A percentile compares a stretch with the other conserved stretches of the same genome.
Conservation (phyloP, 2,329 filamentous ascomycete species). For the Rhynchosporium secalis region DNA sequence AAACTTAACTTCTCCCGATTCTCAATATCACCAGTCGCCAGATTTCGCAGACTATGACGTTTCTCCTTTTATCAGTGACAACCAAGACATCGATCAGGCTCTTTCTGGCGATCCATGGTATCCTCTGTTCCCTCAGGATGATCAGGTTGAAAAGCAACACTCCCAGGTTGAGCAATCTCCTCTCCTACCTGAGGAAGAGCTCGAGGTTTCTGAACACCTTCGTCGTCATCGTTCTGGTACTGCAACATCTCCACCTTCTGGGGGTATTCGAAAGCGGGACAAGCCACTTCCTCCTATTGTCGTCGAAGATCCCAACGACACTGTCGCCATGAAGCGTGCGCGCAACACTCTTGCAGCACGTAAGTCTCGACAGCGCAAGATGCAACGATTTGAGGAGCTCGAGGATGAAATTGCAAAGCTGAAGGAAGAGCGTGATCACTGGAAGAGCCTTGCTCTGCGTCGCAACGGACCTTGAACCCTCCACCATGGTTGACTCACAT, state of each 20-base stretch:
- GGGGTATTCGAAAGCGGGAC: constrained; percentile 72
- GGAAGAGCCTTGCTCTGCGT: constrained; percentile 49
- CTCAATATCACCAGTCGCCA: constrained; percentile 75
- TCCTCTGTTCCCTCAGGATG: constrained; percentile 65
- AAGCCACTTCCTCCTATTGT: constrained; percentile 80
- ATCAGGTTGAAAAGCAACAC: constrained; percentile 38
- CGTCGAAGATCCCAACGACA: constrained; percentile 71
- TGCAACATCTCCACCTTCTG: constrained; percentile 68
- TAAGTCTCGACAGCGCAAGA: constrained; percentile 87
- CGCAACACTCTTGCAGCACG: constrained; percentile 92
- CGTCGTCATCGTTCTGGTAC: constrained; percentile 49
- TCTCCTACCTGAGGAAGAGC: constrained; percentile 46
- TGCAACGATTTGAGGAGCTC: constrained; percentile 71
- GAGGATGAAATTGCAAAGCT: constrained; percentile 72
- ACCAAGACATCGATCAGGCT: constrained; percentile 50
- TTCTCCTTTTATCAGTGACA: constrained; percentile 71
- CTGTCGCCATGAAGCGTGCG: constrained; percentile 84
- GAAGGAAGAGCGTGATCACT: constrained; percentile 64
- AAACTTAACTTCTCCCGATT: constrained; percentile 75
- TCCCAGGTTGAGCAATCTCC: constrained; percentile 32
- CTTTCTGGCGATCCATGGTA: constrained; percentile 62
- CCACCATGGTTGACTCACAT: constrained; percentile 27
- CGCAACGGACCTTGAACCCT: constrained; percentile 14
- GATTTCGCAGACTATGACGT: constrained; percentile 72
- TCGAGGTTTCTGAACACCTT: constrained; percentile 48